Evolutionary conservation across 768 basidiomycete genomes (phyloP).

Genomic region (Gymnopilus dilepis): DNA sequence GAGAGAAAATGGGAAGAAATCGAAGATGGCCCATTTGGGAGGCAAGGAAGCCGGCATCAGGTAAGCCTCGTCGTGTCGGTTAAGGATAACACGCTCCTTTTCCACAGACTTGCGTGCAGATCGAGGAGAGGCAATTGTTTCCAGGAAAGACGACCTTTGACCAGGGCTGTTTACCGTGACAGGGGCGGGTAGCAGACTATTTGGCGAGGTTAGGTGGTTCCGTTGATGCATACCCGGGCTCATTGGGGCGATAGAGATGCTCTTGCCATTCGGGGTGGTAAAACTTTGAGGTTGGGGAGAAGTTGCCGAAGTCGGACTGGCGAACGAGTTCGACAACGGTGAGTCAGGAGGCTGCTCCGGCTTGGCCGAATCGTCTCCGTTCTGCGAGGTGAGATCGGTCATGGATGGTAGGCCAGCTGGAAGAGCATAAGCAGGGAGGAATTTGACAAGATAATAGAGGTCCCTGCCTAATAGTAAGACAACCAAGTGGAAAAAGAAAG

Average conservation of each 20-base stretch:
- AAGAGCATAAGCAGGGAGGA: slow-evolving; percentile 67
- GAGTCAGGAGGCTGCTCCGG: slow-evolving; percentile 2
- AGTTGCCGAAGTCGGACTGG: neutral
- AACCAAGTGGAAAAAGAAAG: neutral
- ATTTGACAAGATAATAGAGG: slow-evolving; percentile 73
- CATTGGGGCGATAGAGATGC: slow-evolving; percentile 18
- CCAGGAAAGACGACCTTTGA: slow-evolving; percentile 15
- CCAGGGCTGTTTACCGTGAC: slow-evolving; percentile 22
- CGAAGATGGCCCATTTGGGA: slow-evolving; percentile 63
- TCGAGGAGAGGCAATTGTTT: slow-evolving; percentile 24
- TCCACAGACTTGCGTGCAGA: slow-evolving; percentile 20
- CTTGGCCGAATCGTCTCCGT: neutral
- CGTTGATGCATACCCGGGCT: slow-evolving; percentile 20
- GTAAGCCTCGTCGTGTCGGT: slow-evolving; percentile 48
- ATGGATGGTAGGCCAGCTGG: slow-evolving; percentile 47
- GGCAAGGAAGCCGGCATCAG: slow-evolving; percentile 61
- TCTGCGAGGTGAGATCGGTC: neutral
- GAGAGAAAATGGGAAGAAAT: slow-evolving; percentile 74
- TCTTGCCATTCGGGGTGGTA: slow-evolving; percentile 21
- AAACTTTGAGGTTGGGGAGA: slow-evolving; percentile 7
- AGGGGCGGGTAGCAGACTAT: slow-evolving; percentile 29
- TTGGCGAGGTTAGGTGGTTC: slow-evolving; percentile 16
- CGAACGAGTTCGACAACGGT: neutral
- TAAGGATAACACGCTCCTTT: slow-evolving; percentile 40
- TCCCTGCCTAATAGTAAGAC: slow-evolving; percentile 42